Evolutionary conservation across 2,329 filamentous ascomycete species (phyloP).

Genomic region (Xylaria sp.): DNA sequence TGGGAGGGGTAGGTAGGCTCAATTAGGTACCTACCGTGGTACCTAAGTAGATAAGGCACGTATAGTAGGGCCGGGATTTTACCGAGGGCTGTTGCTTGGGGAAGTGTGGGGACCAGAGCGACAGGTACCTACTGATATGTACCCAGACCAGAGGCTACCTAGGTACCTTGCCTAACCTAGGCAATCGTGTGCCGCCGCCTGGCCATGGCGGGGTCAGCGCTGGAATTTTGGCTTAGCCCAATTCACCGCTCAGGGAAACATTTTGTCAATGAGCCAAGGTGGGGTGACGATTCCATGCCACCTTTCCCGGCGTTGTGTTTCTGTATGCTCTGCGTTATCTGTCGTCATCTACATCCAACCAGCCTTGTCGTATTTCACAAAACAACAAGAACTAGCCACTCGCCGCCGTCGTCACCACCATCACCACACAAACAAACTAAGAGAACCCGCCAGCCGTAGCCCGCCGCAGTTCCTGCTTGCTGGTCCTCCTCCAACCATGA

Average conservation of each 20-base stretch:
- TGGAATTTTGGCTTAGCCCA: constrained; percentile 21
- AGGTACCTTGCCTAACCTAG: too few relatives aligned
- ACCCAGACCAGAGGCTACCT: too few relatives aligned
- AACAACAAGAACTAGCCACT: not conserved
- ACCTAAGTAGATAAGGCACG: not conserved
- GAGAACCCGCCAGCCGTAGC: constrained; percentile 12
- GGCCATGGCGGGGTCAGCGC: constrained; percentile 23
- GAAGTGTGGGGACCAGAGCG: too few relatives aligned
- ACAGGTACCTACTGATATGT: not conserved
- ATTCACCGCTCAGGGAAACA: constrained; percentile 27
- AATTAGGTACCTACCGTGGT: not conserved
- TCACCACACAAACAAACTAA: not conserved
- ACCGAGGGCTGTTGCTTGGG: too few relatives aligned
- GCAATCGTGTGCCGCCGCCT: not conserved
- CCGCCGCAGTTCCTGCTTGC: constrained; percentile 14
- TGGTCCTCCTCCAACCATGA: constrained; percentile 32
- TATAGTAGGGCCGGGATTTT: not conserved
- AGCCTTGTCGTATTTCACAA: constrained; percentile 4
- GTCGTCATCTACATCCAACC: constrained; percentile 25
- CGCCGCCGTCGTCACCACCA: not conserved
- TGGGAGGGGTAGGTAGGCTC: too few relatives aligned
- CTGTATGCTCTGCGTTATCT: constrained; percentile 17
- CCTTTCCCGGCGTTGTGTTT: constrained; percentile 15
- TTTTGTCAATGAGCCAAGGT: constrained; percentile 26
- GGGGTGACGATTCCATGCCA: constrained; percentile 29